These are phyloP conservation scores for Fibroporia radiculosa DNA, from an alignment of 768 basidiomycete genomes.

Conservation along the genomic window DNA sequence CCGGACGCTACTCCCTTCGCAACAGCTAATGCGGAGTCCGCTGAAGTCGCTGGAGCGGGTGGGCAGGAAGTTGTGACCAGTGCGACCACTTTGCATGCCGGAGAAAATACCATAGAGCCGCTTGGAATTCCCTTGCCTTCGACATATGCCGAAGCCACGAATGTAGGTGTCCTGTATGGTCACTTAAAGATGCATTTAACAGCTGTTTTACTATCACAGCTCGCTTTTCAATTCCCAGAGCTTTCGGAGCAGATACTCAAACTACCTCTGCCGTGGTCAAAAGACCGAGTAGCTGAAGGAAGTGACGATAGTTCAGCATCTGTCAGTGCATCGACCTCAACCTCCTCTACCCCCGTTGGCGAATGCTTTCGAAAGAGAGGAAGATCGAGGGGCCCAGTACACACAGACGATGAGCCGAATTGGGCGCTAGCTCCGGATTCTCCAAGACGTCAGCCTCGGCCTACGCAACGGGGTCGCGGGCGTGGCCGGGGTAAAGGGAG, in stretches of 20 bases:
- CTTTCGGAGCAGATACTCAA: constrained; percentile 11
- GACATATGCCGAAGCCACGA: constrained; percentile 20
- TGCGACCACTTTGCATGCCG: not conserved
- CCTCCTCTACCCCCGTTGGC: not conserved
- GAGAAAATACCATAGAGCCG: constrained; percentile 3
- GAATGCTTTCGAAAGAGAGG: no score
- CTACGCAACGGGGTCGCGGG: not conserved
- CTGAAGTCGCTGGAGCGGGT: not conserved
- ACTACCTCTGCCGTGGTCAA: constrained; percentile 4
- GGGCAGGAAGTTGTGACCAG: no score
- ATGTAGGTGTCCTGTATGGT: constrained; percentile 11
- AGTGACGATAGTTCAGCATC: no score
- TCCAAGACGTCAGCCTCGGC: not conserved
- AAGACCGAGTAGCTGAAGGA: not conserved
- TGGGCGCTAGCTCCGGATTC: not conserved
- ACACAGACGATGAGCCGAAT: not conserved
- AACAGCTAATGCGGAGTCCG: not conserved
- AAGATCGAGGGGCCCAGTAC: no score
- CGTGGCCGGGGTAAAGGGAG: not conserved
- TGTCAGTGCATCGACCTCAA: no score
- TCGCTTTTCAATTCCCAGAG: constrained; percentile 12
- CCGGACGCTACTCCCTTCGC: not conserved
- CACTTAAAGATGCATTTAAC: not conserved
- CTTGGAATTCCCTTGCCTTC: constrained; percentile 11
- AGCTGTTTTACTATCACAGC: constrained; percentile 7